A percentile compares a stretch with the other conserved stretches of the same genome.
These are phyloP conservation scores for Thelonectria blattea DNA, from an alignment of 2,329 filamentous ascomycete genomes.

Conservation along the genomic window DNA sequence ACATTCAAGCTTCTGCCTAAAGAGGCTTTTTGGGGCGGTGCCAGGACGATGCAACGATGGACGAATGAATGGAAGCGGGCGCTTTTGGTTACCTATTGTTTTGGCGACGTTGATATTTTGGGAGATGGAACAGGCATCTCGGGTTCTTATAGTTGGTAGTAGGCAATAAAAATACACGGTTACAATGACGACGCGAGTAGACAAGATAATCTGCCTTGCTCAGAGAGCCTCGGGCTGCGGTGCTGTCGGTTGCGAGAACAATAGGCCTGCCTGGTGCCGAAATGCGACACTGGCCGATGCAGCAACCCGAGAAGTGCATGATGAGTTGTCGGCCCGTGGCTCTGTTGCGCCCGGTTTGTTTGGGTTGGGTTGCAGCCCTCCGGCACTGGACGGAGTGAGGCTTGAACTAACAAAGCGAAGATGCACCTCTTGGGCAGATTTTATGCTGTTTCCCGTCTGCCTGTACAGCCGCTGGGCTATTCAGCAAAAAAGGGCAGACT, in stretches of 20 bases:
- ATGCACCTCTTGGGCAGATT: not conserved
- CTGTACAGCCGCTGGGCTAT: too few species aligned
- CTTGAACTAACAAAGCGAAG: not conserved
- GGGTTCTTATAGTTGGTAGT: too few species aligned
- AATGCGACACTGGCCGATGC: not conserved
- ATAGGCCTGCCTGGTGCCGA: not conserved
- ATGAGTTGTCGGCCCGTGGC: not conserved
- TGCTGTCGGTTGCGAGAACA: too few species aligned
- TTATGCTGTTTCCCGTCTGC: not conserved
- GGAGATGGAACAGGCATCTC: too few species aligned
- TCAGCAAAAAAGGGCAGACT: too few species aligned
- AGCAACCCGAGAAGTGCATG: not conserved
- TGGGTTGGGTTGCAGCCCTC: not conserved
- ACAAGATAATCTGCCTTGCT: too few species aligned
- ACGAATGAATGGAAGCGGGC: not conserved
- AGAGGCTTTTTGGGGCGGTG: not conserved
- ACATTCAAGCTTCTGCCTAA: not conserved
- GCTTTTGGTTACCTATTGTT: too few species aligned
- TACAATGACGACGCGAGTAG: too few species aligned
- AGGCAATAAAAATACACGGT: too few species aligned
- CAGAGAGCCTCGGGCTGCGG: too few species aligned
- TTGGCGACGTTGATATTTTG: too few species aligned
- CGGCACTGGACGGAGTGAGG: not conserved
- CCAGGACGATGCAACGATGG: not conserved
- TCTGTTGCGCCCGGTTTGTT: not conserved